A percentile compares a stretch with the other conserved stretches of the same genome.
Evolutionary conservation across 2,329 filamentous ascomycete genomes (phyloP).

Genomic region (Colletotrichum somersetense): DNA sequence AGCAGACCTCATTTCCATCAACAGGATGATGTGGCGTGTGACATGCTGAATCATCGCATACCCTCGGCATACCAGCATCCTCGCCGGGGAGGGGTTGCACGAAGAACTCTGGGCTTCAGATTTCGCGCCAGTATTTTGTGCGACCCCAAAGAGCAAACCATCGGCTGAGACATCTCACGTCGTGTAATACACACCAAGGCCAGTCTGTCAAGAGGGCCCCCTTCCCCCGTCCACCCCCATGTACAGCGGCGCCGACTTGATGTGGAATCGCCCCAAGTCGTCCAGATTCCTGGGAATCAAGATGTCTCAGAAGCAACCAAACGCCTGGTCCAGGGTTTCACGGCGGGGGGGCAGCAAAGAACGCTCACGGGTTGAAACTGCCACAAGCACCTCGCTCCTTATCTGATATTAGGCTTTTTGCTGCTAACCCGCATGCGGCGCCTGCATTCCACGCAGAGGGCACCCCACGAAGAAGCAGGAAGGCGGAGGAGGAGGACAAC

Average conservation of each 20-base stretch:
- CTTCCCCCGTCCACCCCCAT: too few species aligned
- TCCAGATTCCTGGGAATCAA: slow-evolving; percentile 33
- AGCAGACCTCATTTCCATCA: background rate
- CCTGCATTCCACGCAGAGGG: slow-evolving; percentile 26
- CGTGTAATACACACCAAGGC: background rate
- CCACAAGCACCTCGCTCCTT: background rate
- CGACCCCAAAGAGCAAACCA: background rate
- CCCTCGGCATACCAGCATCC: background rate
- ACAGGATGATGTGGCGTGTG: background rate
- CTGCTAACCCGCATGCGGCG: slow-evolving; percentile 18
- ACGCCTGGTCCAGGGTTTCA: slow-evolving; percentile 12
- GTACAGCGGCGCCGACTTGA: too few species aligned
- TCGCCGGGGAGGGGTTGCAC: background rate
- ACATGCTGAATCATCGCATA: background rate
- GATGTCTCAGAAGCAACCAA: slow-evolving; percentile 20
- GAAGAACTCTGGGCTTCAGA: background rate
- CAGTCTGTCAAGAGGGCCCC: background rate
- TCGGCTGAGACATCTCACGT: background rate
- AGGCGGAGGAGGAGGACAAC: background rate
- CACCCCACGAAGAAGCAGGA: slow-evolving; percentile 1
- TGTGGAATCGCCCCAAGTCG: background rate
- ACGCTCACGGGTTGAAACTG: background rate
- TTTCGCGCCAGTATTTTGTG: background rate
- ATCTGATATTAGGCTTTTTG: background rate
- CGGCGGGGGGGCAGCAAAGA: background rate